Conservation (phyloP, 305 asterid species). For the Petunia hybrid region DNA sequence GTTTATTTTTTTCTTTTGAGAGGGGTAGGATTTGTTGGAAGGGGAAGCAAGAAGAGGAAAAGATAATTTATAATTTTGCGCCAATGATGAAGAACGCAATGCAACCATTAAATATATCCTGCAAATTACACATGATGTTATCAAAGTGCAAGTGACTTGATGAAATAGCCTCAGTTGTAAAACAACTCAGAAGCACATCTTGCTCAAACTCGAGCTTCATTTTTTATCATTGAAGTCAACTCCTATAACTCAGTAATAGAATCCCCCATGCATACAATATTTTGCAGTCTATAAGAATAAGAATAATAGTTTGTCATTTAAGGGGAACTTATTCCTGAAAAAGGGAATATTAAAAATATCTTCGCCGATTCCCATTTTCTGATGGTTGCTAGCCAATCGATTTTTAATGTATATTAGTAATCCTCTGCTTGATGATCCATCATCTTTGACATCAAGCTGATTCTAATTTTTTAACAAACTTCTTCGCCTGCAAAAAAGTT, state of each 20-base stretch:
- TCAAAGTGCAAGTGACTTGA: no score
- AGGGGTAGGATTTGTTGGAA: no score
- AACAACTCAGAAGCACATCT: neutral
- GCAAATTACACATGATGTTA: no score
- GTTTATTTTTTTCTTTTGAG: no score
- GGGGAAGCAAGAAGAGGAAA: no score
- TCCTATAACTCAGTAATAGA: slow-evolving; percentile 11
- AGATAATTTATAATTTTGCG: no score
- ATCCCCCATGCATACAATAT: slow-evolving; percentile 5
- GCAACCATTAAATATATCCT: no score
- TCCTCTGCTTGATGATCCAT: slow-evolving; percentile 19
- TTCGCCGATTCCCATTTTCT: slow-evolving; percentile 31
- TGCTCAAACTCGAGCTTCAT: neutral
- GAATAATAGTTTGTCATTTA: neutral
- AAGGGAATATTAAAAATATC: slow-evolving; percentile 31
- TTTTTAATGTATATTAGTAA: slow-evolving; percentile 21
- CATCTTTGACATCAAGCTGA: slow-evolving; percentile 51
- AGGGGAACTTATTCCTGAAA: slow-evolving; percentile 13
- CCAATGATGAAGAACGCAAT: no score
- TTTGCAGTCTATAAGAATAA: neutral
- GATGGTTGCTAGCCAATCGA: slow-evolving; percentile 30
- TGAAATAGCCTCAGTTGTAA: no score
- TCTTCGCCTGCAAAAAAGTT: slow-evolving; percentile 68
- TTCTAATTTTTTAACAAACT: slow-evolving; percentile 66
- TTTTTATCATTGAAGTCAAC: neutral